Conservation (phyloP, 805 yeast genomes). For the Candida ulmi region DNA sequence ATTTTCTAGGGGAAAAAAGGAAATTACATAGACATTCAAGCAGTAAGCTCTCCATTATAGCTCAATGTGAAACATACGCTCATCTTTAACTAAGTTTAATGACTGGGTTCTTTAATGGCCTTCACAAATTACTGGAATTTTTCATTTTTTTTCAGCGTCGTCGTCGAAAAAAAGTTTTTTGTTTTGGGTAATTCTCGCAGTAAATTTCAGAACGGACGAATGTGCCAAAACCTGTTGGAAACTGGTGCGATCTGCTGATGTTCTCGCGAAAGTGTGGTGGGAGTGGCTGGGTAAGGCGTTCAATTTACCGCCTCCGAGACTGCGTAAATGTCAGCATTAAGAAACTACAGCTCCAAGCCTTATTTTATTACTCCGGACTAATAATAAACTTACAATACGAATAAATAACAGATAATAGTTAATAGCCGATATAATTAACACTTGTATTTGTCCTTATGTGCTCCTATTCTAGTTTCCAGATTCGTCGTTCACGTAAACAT, state of each 20-base stretch:
- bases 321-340: neutral
- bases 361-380: too few relatives aligned
- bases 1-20: too few relatives aligned
- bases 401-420: too few relatives aligned
- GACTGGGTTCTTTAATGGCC: neutral
- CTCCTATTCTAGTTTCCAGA: neutral
- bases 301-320: neutral
- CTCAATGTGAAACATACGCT: slow-evolving; percentile 12
- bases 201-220: slow-evolving; percentile 13
- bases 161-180: slow-evolving; percentile 15
- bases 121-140: neutral
- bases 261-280: too few relatives aligned
- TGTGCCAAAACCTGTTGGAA: too few relatives aligned
- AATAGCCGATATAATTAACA: too few relatives aligned
- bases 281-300: neutral
- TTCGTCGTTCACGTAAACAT: slow-evolving; percentile 31
- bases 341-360: neutral
- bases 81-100: slow-evolving; percentile 8
- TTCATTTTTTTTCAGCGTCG: slow-evolving; percentile 14
- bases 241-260: too few relatives aligned
- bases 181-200: slow-evolving; percentile 1
- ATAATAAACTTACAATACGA: neutral
- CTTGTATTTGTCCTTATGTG: neutral
- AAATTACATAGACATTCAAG: too few relatives aligned
- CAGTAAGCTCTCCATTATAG: too few relatives aligned